Percentiles rank a stretch among this genome's conserved stretches.
phyloP scores from a whole-genome alignment of 2,329 filamentous ascomycete genomes.

The Ophiobolus disseminans region DNA sequence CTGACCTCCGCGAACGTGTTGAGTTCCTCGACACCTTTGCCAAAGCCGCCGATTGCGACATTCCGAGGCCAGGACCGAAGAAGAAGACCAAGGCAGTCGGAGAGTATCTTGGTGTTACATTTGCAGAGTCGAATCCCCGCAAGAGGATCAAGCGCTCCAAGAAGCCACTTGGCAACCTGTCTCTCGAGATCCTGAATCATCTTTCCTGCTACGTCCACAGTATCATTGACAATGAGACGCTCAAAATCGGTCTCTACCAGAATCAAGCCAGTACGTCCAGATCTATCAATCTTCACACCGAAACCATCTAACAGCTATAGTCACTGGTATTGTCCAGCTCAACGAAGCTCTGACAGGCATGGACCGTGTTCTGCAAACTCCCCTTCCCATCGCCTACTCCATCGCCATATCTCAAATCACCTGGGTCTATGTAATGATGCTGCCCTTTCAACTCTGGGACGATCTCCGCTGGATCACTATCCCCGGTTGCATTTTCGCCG shows the following conservation, averaged over 20 bases:
- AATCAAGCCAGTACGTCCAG: constrained; percentile 56
- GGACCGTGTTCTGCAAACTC: constrained; percentile 82
- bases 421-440: constrained; percentile 79
- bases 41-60: constrained; percentile 59
- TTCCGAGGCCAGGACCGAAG: constrained; percentile 40
- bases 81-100: constrained; percentile 66
- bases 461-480: constrained; percentile 76
- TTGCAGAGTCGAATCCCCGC: constrained; percentile 78
- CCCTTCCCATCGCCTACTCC: constrained; percentile 80
- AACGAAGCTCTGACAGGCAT: constrained; percentile 76
- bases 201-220: constrained; percentile 71
- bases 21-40: constrained; percentile 79
- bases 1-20: constrained; percentile 73
- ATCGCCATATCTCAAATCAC: constrained; percentile 88
- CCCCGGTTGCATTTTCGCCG: constrained; percentile 73
- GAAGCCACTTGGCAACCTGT: constrained; percentile 80
- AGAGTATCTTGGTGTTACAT: constrained; percentile 77
- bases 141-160: constrained; percentile 77
- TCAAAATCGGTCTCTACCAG: constrained; percentile 66
- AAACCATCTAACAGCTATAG: constrained; percentile 38
- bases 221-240: constrained; percentile 62
- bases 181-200: constrained; percentile 79
- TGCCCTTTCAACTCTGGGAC: constrained; percentile 79
- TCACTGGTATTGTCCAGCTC: constrained; percentile 67
- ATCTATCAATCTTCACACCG: constrained; percentile 30